A percentile compares a stretch with the other conserved stretches of the same genome.
phyloP scores from a whole-genome alignment of 1,284 basidiomycete genomes.

The Pseudozyma sp. region DNA sequence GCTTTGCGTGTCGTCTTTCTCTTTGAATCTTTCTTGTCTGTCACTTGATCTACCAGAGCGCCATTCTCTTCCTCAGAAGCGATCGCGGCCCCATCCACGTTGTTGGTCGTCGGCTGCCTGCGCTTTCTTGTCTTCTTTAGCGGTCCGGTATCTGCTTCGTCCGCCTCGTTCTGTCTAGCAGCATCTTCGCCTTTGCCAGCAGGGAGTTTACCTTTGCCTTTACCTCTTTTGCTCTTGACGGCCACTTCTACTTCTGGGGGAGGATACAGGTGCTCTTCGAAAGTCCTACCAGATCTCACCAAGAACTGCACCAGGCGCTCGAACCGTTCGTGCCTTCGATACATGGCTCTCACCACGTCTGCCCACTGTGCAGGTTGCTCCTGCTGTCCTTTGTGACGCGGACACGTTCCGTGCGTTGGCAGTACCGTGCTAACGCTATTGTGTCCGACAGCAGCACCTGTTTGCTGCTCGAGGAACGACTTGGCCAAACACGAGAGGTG shows the following conservation, averaged over 20 bases:
- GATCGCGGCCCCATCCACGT: background rate
- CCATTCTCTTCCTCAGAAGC: background rate
- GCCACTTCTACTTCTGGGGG: background rate
- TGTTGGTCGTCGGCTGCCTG: constrained; percentile 4
- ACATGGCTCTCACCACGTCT: constrained; percentile 50
- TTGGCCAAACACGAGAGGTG: constrained; percentile 79
- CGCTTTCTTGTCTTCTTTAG: background rate
- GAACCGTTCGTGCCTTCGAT: constrained; percentile 48
- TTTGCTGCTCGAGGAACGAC: constrained; percentile 72
- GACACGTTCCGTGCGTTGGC: constrained; percentile 51
- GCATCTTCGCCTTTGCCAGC: background rate
- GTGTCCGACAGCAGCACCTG: constrained; percentile 1
- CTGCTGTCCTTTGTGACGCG: constrained; percentile 4
- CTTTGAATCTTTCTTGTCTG: background rate
- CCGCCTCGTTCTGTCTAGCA: background rate
- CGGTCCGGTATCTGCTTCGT: background rate
- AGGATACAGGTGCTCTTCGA: constrained; percentile 19
- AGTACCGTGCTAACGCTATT: constrained; percentile 32
- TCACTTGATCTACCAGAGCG: background rate
- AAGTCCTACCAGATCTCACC: constrained; percentile 16
- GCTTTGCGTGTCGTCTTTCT: constrained; percentile 14
- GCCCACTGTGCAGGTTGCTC: constrained; percentile 29
- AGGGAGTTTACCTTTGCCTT: background rate
- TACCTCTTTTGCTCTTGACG: constrained; percentile 6
- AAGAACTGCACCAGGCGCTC: constrained; percentile 31